Evolutionary conservation across 441 rosid genomes (phyloP).

Genomic region (Jatropha multifida): DNA sequence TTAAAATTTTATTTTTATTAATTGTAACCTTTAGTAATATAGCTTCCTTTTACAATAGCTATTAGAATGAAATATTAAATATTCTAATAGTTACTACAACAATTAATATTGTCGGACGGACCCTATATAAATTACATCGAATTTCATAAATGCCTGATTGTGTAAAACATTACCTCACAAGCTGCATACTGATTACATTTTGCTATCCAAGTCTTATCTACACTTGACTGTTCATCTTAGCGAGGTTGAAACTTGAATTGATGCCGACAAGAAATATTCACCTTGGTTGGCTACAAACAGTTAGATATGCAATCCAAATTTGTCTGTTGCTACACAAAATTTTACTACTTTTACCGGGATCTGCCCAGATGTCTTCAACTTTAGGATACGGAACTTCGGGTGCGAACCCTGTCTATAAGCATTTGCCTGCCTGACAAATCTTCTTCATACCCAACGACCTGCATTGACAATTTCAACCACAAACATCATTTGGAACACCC

Average conservation of each 20-base stretch:
- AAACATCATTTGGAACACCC: constrained; percentile 7
- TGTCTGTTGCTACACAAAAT: neutral
- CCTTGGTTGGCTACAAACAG: neutral
- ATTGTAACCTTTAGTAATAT: too few relatives aligned
- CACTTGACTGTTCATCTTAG: neutral
- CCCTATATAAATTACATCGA: neutral
- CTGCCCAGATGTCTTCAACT: neutral
- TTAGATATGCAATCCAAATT: neutral
- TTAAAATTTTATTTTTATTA: too few relatives aligned
- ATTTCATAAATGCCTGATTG: neutral
- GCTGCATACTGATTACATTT: neutral
- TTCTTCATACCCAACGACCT: constrained; percentile 96
- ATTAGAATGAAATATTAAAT: too few relatives aligned
- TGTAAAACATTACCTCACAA: neutral
- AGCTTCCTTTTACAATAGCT: too few relatives aligned
- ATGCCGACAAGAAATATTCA: neutral
- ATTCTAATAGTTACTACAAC: too few relatives aligned
- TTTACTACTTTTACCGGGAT: neutral
- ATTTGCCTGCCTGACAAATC: constrained; percentile 95
- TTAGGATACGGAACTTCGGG: constrained; percentile 73
- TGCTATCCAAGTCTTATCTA: neutral
- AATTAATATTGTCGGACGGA: too few relatives aligned
- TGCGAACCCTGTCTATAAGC: constrained; percentile 95
- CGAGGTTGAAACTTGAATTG: neutral
- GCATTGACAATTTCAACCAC: constrained; percentile 30